phyloP scores from a whole-genome alignment of 192 early-diverging fungal genomes.

The Coemansia sp. region DNA sequence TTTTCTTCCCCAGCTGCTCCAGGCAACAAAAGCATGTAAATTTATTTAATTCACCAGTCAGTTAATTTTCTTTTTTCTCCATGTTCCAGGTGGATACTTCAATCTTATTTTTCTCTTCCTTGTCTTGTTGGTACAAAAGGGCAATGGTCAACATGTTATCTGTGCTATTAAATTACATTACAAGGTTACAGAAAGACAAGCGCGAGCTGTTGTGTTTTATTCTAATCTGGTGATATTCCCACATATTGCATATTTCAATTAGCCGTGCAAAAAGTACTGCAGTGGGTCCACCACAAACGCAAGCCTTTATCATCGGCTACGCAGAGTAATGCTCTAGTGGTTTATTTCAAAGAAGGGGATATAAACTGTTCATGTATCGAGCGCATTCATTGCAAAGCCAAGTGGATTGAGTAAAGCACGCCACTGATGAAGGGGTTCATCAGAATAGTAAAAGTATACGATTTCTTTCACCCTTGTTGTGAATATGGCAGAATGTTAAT shows the following conservation, averaged over 20 bases:
- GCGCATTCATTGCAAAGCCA: background rate
- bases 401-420: constrained; percentile 2
- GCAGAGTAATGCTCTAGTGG: background rate
- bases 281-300: no score
- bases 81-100: background rate
- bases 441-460: background rate
- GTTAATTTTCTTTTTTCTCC: background rate
- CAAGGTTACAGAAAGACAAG: no score
- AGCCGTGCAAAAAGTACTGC: no score
- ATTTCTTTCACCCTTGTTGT: background rate
- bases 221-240: no score
- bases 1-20: constrained; percentile 21
- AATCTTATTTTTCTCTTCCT: no score
- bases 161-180: no score
- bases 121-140: no score
- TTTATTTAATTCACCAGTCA: constrained; percentile 9
- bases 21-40: constrained; percentile 35
- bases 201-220: no score
- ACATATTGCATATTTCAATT: no score
- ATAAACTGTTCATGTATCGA: background rate
- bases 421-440: background rate
- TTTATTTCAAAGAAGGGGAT: no score
- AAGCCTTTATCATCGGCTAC: background rate
- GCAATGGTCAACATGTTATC: no score
- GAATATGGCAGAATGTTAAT: no score